A percentile compares a stretch with the other conserved stretches of the same genome.
phyloP scores from a whole-genome alignment of 176 grass and related monocot species.

The Aegilops sharonensis region DNA sequence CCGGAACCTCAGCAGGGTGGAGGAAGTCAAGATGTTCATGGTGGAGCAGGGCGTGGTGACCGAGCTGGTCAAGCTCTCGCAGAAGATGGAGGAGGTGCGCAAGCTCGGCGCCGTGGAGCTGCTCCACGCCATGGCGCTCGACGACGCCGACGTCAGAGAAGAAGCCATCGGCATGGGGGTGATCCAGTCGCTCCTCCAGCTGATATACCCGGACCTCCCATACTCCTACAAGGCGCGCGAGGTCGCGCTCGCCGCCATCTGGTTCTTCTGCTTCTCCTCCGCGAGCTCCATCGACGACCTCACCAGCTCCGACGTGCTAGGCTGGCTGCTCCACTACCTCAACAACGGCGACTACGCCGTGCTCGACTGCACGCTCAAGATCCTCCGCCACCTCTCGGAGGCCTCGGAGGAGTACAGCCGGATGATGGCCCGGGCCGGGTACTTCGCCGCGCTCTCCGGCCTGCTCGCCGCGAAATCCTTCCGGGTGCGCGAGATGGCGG shows the following conservation, averaged over 20 bases:
- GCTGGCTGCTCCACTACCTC: conserved; percentile 58
- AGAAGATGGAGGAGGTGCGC: conserved; percentile 54
- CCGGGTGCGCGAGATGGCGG: conserved; percentile 59
- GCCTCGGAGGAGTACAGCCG: conserved; percentile 59
- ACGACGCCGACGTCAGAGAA: conserved; percentile 47
- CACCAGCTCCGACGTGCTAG: conserved; percentile 48
- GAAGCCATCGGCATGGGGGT: conserved; percentile 57
- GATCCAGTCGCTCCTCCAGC: conserved; percentile 56
- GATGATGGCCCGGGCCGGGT: conserved; percentile 66
- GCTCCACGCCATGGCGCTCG: conserved; percentile 55
- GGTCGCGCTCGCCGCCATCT: conserved; percentile 63
- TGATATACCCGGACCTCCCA: conserved; percentile 67
- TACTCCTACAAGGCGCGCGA: conserved; percentile 76
- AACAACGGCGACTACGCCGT: conserved; percentile 60
- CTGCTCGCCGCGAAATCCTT: conserved; percentile 69
- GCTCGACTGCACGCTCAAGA: conserved; percentile 67
- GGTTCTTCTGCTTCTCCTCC: conserved; percentile 64
- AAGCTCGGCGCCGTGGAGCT: conserved; percentile 62
- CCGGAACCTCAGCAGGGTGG: conserved; percentile 63
- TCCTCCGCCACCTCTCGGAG: conserved; percentile 48
- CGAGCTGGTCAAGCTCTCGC: conserved; percentile 58
- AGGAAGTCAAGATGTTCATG: conserved; percentile 85
- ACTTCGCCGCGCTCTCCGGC: conserved; percentile 45
- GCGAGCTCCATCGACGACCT: conserved; percentile 40
- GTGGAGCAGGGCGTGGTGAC: conserved; percentile 66